Evolutionary conservation across 768 basidiomycete species (phyloP), one percentile per base, ranked within the genome.

Genomic region (Lactifluus hygrophoroides): DNA sequence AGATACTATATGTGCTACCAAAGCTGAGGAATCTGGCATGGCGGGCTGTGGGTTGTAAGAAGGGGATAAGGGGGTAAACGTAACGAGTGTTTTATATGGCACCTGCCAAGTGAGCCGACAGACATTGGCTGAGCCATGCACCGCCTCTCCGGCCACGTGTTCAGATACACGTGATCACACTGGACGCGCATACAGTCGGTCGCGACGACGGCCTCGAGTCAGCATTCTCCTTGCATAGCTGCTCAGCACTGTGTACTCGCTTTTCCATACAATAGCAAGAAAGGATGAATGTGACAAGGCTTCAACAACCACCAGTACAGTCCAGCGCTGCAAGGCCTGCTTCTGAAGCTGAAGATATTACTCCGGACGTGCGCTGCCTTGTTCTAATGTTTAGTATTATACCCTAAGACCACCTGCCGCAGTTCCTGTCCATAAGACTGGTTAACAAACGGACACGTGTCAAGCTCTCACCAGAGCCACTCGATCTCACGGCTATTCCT

Each of bases 361-460:
- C 64, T 17, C 64, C 61, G 28, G 64, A 64, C 14, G 64, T 64
- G 45, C 40, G 57, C 38, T 11, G 1, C 38, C n/a, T 47, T 40
- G 14, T 30, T 21, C 3, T 34, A 1, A 10, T 25, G 5, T 14
- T 23, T 43, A 14, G 17, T 34, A 1, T 51, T 25, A 27, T 34
- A 19, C 19, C 54, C 10, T 45, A 3, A n/a, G 16, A 23, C 23
- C n/a, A 8, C 28, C 3, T 17, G 28, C 54, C 13, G 10, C 55
- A 77, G 76, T 76, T 76, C 56, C 67, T 76, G 27, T 68, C 70
- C 3, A 66, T 76, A 17, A 55, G 56, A 32, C 70, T 76, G 10
- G 57, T 81, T 23, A 79, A 80, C 64, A 90, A 86, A 67, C 80
- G 82, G 50, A 72, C 80, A 35, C 84, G 89, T 62, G 74, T 87